Conservation (phyloP, 192 early-diverging fungal genomes). For the Podochytrium sp. region DNA sequence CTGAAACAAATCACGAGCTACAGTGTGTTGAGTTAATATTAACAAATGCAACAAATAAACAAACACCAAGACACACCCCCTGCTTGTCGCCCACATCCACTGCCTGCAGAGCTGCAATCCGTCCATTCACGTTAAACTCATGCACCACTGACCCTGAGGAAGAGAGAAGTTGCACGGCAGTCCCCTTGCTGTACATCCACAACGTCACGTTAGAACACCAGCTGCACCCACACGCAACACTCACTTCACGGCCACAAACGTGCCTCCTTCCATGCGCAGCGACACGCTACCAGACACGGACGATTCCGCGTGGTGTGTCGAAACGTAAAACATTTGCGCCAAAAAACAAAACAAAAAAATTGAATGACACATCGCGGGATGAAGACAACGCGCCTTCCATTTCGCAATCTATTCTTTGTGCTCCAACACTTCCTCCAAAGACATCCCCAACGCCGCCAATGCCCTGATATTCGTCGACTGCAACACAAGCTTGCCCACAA, state of each 20-base stretch:
- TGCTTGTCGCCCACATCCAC: not conserved
- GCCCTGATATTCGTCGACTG: slow-evolving; percentile 6
- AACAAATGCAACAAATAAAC: not conserved
- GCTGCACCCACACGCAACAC: not conserved
- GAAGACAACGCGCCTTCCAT: no score
- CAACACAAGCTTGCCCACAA: not conserved
- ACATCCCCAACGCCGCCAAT: not conserved
- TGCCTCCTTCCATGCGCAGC: not conserved
- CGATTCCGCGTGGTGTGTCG: slow-evolving; percentile 6
- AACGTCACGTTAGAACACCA: not conserved
- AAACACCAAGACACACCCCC: not conserved
- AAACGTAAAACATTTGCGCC: not conserved
- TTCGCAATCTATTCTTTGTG: no score
- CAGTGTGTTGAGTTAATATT: not conserved
- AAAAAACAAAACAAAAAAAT: no score
- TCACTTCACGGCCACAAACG: not conserved
- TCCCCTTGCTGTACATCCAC: not conserved
- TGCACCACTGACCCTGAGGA: not conserved
- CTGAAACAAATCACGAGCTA: not conserved
- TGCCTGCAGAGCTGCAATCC: not conserved
- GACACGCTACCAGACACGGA: not conserved
- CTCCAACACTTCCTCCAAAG: slow-evolving; percentile 8
- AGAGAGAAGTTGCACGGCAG: not conserved
- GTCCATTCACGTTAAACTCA: not conserved
- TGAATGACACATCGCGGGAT: no score